phyloP scores from a whole-genome alignment of 306 rosid species.

The Glycyrrhiza uralensis region DNA sequence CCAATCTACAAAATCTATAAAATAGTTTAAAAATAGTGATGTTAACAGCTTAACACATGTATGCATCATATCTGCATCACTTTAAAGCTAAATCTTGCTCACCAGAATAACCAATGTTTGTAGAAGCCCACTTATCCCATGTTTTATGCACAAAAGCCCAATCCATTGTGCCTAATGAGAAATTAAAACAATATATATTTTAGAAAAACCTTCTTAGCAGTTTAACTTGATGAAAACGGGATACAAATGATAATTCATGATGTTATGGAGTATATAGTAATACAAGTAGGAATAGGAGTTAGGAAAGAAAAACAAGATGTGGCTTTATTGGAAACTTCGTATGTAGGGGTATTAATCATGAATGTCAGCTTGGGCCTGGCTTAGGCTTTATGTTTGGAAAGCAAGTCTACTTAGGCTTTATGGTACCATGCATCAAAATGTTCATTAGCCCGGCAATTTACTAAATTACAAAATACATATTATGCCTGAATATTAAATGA shows the following conservation, averaged over 20 bases:
- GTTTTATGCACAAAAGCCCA: constrained; percentile 68
- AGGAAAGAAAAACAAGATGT: neutral
- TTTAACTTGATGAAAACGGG: neutral
- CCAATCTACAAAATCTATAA: neutral
- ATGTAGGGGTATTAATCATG: neutral
- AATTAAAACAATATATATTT: neutral
- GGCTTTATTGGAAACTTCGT: neutral
- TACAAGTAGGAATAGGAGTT: neutral
- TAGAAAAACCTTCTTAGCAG: neutral
- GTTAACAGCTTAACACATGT: neutral
- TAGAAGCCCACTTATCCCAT: constrained; percentile 92
- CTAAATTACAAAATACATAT: neutral
- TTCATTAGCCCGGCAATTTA: neutral
- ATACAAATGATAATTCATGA: neutral
- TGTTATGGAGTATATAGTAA: neutral
- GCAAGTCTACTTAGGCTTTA: no score
- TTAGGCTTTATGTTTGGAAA: neutral
- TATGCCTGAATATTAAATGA: neutral
- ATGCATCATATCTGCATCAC: neutral
- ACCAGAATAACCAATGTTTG: constrained; percentile 70
- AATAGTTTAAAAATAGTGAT: neutral
- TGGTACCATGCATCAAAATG: neutral
- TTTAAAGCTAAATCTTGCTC: constrained; percentile 4
- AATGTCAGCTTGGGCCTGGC: neutral
- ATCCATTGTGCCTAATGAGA: constrained; percentile 50